Evolutionary conservation across 1,284 basidiomycete species (phyloP), one percentile per base, ranked within the genome.

Genomic region (Wallemia ichthyophaga): DNA sequence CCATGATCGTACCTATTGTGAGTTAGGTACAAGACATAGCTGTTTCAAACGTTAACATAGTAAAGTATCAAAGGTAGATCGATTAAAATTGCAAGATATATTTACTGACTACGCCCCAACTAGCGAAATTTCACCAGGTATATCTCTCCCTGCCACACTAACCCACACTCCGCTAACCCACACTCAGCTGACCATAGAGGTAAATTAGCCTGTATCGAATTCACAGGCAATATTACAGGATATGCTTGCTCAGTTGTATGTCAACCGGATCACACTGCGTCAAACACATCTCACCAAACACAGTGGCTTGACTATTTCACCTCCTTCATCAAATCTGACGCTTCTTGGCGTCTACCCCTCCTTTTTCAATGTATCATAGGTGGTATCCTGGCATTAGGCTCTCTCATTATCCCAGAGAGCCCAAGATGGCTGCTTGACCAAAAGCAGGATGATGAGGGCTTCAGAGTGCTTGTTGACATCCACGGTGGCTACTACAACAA

Each of bases 221-320:
- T 96, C 68, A 95, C 92, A 0, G 83, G 81, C 59, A 88, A 89
- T 67, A 83, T 96, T 64, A 74, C 88, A 61, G 92, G 92, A 57
- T 98, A 98, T 69, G 82, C 88, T n/a, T 80, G 80, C 60, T 92
- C 86, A 21, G 88, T 96, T 62, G 86, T 88, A 72, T 63, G 83
- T 74, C n/a, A 25, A 58, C 62, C 61, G 58, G 60, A 58, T 15
- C 15, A 28, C 37, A 58, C 3, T 24, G 55, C 23, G 25, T 9
- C 24, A 33, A 25, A 27, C 19, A 57, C 25, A 11, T 13, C 25
- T 48, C 2, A 27, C 54, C 54, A n/a, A 48, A 58, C 26, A 60
- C 63, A 88, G 83, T 95, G 89, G 89, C 79, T 83, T 61, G 92
- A 92, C 69, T 98, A 96, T 70, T 84, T 85, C 64, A 85, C 83